A percentile compares a stretch with the other conserved stretches of the same genome.
Evolutionary conservation across 257 asterid species (phyloP).

Genomic region (Capsicum baccatum): DNA sequence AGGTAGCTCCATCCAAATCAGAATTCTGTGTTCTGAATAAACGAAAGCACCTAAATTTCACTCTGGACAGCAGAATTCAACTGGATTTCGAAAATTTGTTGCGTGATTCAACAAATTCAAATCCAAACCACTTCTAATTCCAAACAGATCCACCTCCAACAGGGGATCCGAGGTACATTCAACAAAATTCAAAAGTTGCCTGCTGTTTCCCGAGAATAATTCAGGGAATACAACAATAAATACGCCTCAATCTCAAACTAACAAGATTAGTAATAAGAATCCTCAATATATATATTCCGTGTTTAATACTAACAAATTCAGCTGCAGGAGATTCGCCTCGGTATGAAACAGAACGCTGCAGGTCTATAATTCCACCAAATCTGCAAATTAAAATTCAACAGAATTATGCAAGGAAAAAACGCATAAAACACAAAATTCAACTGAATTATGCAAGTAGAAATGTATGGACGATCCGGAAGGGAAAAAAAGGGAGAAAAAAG

Average conservation of each 20-base stretch:
- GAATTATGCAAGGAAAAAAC: slow-evolving; percentile 42
- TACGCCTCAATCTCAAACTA: not conserved
- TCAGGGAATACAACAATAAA: not conserved
- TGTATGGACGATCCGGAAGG: not conserved
- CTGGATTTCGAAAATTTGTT: slow-evolving; percentile 26
- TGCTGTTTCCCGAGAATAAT: not conserved
- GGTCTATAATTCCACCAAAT: slow-evolving; percentile 30
- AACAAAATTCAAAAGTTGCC: not conserved
- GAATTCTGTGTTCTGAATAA: not conserved
- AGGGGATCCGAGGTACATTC: not conserved
- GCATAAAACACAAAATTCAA: not conserved
- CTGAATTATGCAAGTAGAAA: too few species aligned
- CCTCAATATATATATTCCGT: not conserved
- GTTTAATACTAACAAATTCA: not conserved
- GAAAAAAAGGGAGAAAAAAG: slow-evolving; percentile 37
- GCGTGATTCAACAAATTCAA: slow-evolving; percentile 9
- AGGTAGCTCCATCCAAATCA: slow-evolving; percentile 72
- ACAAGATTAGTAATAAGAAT: not conserved
- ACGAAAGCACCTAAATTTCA: not conserved
- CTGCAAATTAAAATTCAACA: slow-evolving; percentile 47
- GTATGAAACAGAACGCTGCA: not conserved
- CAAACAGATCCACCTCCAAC: slow-evolving; percentile 44
- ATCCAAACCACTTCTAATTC: slow-evolving; percentile 1
- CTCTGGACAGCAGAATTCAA: slow-evolving; percentile 30
- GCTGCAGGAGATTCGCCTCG: not conserved